Evolutionary conservation across 2,329 filamentous ascomycete genomes (phyloP).

Genomic region (Nemania sp.): DNA sequence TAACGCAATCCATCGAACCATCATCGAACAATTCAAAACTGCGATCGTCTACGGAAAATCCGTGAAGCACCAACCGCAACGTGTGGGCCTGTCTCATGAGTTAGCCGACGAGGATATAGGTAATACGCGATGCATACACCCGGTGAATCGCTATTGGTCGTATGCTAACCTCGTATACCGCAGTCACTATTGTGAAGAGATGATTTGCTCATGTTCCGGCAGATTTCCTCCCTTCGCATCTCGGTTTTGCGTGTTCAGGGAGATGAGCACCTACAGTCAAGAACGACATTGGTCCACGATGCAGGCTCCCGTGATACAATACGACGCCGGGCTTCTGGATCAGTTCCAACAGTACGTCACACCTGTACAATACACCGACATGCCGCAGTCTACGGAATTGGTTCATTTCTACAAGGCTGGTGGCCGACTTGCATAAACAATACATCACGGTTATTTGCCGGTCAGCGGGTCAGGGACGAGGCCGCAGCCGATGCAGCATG

Average conservation of each 20-base stretch:
- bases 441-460: conserved; percentile 36
- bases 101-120: conserved; percentile 96
- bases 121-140: conserved; percentile 46
- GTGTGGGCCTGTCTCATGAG: conserved; percentile 88
- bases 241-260: conserved; percentile 29
- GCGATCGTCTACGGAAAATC: conserved; percentile 97
- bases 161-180: conserved; percentile 34
- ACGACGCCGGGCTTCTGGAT: conserved; percentile 31
- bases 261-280: conserved; percentile 14
- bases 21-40: conserved; percentile 92
- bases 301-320: conserved; percentile 29
- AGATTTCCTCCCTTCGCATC: conserved; percentile 31
- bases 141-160: conserved; percentile 12
- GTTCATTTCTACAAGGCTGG: conserved; percentile 37
- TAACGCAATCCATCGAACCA: conserved; percentile 94
- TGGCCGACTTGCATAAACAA: conserved; percentile 37
- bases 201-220: conserved; percentile 41
- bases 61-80: conserved; percentile 97
- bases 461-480: conserved; percentile 38
- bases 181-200: conserved; percentile 71
- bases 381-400: conserved; percentile 26
- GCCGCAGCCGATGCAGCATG: conserved; percentile 37
- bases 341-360: conserved; percentile 19
- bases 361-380: conserved; percentile 28
- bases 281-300: conserved; percentile 24